A percentile compares a stretch with the other conserved stretches of the same genome.
Evolutionary conservation across 2,329 filamentous ascomycete species (phyloP).

Genomic region (Cylindrodendrum hubeiense): DNA sequence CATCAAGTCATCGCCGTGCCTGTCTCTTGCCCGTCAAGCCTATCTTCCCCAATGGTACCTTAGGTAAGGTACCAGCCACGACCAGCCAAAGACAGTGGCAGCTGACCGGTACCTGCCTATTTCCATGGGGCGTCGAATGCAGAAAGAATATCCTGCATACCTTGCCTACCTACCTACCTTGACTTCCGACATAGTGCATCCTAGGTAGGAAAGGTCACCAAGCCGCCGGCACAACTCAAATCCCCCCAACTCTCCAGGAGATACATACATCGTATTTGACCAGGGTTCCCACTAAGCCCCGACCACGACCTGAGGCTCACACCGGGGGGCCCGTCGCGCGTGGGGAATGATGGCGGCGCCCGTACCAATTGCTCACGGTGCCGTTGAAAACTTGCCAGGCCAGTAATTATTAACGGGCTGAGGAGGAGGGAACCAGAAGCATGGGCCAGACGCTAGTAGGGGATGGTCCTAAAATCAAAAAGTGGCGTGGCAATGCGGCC

Average conservation of each 20-base stretch:
- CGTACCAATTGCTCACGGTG: neutral
- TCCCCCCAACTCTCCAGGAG: neutral
- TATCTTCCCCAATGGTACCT: neutral
- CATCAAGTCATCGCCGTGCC: neutral
- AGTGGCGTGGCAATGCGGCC: neutral
- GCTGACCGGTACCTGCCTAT: neutral
- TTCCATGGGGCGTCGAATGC: neutral
- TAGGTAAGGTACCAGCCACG: neutral
- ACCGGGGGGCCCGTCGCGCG: neutral
- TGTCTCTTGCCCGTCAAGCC: neutral
- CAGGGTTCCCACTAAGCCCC: neutral
- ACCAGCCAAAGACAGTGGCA: neutral
- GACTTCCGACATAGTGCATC: neutral
- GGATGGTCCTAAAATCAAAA: neutral
- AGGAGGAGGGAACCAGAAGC: neutral
- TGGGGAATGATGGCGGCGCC: slow-evolving; percentile 1
- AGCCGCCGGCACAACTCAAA: neutral
- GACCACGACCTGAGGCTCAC: neutral
- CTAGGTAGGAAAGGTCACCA: neutral
- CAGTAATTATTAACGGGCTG: neutral
- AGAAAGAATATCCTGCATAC: neutral
- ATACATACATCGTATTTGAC: neutral
- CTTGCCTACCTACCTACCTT: too few species aligned
- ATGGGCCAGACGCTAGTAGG: neutral
- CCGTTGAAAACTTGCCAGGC: neutral